These are phyloP conservation scores for Solanum acaule DNA, from an alignment of 257 asterid genomes.

Conservation along the genomic window DNA sequence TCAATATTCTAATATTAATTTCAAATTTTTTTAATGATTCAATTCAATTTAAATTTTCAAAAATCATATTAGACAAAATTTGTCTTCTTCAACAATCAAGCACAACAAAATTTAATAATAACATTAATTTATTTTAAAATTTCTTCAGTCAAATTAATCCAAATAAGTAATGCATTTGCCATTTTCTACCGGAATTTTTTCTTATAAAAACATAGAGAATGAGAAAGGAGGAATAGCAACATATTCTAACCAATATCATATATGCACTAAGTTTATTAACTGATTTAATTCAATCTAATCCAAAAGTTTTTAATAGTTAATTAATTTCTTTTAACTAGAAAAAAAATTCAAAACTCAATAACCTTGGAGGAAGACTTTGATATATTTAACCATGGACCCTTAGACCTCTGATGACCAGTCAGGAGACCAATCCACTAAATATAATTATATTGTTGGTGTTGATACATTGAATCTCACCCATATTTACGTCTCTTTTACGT, in stretches of 20 bases:
- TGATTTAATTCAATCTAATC: not conserved
- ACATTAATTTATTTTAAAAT: not conserved
- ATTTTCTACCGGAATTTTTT: not conserved
- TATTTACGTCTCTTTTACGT: not conserved
- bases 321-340: not conserved
- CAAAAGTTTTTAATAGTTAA: not conserved
- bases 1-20: not conserved
- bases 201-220: not conserved
- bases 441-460: not conserved
- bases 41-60: not conserved
- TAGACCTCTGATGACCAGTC: not conserved
- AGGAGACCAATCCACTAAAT: not conserved
- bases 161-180: not conserved
- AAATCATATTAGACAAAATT: not conserved
- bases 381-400: not conserved
- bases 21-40: not conserved
- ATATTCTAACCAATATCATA: not conserved
- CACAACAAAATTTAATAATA: not conserved
- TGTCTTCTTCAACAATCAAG: not conserved
- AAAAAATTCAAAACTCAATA: not conserved
- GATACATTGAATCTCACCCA: conserved; percentile 14
- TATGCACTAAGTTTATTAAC: not conserved
- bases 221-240: not conserved
- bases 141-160: not conserved
- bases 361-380: conserved; percentile 7